Evolutionary conservation across 108 stramenopile species (phyloP).

Genomic region (Cyclotella distinguenda): DNA sequence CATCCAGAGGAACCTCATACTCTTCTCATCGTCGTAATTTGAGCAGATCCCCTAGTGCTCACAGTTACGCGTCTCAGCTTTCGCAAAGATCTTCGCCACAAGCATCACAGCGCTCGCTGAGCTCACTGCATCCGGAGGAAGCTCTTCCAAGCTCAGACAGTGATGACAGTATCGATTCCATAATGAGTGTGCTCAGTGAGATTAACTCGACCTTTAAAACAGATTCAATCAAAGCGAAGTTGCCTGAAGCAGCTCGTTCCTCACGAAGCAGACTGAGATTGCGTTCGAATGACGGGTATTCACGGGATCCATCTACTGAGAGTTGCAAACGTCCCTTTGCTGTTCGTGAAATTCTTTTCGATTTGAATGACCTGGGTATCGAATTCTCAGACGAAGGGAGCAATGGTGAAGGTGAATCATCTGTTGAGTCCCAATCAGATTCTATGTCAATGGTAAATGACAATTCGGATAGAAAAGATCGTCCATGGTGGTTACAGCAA

Average conservation of each 20-base stretch:
- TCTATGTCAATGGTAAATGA: neutral
- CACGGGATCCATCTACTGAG: neutral
- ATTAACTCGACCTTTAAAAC: neutral
- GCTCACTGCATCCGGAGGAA: neutral
- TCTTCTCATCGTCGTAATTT: neutral
- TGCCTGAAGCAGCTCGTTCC: neutral
- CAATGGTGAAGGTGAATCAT: neutral
- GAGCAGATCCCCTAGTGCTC: neutral
- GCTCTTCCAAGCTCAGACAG: neutral
- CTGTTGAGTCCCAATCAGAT: neutral
- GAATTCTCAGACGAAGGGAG: neutral
- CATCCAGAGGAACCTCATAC: neutral
- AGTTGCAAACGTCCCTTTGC: neutral
- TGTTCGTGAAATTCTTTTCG: neutral
- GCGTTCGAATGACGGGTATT: neutral
- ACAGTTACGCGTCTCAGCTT: neutral
- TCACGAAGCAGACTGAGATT: neutral
- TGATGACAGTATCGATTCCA: neutral
- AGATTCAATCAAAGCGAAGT: neutral
- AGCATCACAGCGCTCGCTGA: neutral
- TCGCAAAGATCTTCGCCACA: slow-evolving; percentile 5
- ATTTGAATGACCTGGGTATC: slow-evolving; percentile 5
- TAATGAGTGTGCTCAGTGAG: neutral
- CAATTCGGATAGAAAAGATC: slow-evolving; percentile 13
- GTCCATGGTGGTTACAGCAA: slow-evolving; percentile 44